Base-by-base conservation (phyloP, 2,329 filamentous ascomycete species). In the Sporothrix brasiliensis region DNA sequence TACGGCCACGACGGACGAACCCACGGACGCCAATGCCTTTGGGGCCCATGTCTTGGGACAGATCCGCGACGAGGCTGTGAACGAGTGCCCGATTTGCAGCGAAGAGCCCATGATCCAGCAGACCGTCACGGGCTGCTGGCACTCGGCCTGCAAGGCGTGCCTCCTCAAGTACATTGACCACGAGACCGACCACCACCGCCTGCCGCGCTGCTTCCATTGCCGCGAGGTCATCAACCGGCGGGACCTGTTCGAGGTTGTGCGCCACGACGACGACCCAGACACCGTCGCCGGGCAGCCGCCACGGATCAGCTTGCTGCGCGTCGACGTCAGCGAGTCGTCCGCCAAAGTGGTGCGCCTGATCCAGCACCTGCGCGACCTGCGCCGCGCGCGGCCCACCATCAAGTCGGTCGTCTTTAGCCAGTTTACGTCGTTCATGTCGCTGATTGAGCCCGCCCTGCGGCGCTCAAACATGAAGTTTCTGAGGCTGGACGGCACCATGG, bases 381-480 rank as follows among this genome's bases (percentile, higher is more conserved):
- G 91, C 11, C 86, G 83, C 70, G 84, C 88, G 66, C 83, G 91
- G n/a, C 87, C 89, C 0, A 83, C 80, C 5, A 91, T 90, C 65
- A 98, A 97, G 80, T 93, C 92, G 0, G 94, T 98, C 27, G 90
- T 99, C 44, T 99, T 99, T 81, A 95, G 92, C 70, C 95, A 99
- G 79, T 99, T 99, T 79, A 99, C 95, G 0, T 96, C 94, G 0
- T 99, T 98, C 79, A 87, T 99, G 75, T 90, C 93, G 73, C 88
- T 99, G 14, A 96, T 99, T 73, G 91, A 93, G 74, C 92, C 93
- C 0, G 92, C 93, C 0, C 86, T 99, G 3, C 78, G 82, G 0
- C 86, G 88, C 54, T 88, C 89, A 16, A 89, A 91, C 52, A 92
- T 99, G 76, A 84, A 86, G 0, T 92, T 90, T 77, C 84, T 98